These are phyloP conservation scores for Colletotrichum australisinense DNA, from an alignment of 2,329 filamentous ascomycete species.

Conservation along the genomic window DNA sequence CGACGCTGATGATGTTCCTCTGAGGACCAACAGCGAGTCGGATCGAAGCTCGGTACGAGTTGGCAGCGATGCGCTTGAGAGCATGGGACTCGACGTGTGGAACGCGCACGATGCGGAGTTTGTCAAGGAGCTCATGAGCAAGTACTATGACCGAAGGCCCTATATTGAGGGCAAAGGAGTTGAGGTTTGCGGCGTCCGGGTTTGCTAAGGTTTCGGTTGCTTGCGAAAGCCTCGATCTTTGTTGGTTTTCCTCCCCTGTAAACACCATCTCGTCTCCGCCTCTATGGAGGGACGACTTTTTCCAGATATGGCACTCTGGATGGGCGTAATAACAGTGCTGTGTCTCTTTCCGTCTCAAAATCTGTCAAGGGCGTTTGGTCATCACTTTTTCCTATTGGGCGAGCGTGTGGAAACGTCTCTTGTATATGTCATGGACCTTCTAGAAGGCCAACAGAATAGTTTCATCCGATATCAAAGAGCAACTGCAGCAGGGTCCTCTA, in stretches of 20 bases:
- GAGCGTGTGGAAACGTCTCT: not conserved
- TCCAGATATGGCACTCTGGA: not conserved
- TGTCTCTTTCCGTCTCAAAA: not conserved
- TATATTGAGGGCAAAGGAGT: conserved; percentile 76
- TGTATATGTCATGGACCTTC: not conserved
- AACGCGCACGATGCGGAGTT: conserved; percentile 78
- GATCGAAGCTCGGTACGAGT: conserved; percentile 61
- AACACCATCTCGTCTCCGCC: not conserved
- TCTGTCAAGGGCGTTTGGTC: conserved; percentile 2
- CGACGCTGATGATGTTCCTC: conserved; percentile 45
- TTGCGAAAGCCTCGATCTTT: not conserved
- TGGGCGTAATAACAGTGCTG: not conserved
- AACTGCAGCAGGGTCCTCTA: not conserved
- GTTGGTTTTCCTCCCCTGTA: not conserved
- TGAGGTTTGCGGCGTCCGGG: conserved; percentile 78
- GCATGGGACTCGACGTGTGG: conserved; percentile 84
- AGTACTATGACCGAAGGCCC: conserved; percentile 75
- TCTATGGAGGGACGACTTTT: not conserved
- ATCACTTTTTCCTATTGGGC: not conserved
- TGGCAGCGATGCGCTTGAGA: conserved; percentile 72
- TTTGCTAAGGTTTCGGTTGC: conserved; percentile 62
- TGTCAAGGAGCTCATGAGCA: conserved; percentile 68
- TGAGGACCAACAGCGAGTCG: conserved; percentile 39
- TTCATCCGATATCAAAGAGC: not conserved
- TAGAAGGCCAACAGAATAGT: not conserved